Percentiles rank a stretch among this genome's conserved stretches.
Evolutionary conservation across 441 rosid species (phyloP).

Genomic region (Cnidoscolus chayamansa): DNA sequence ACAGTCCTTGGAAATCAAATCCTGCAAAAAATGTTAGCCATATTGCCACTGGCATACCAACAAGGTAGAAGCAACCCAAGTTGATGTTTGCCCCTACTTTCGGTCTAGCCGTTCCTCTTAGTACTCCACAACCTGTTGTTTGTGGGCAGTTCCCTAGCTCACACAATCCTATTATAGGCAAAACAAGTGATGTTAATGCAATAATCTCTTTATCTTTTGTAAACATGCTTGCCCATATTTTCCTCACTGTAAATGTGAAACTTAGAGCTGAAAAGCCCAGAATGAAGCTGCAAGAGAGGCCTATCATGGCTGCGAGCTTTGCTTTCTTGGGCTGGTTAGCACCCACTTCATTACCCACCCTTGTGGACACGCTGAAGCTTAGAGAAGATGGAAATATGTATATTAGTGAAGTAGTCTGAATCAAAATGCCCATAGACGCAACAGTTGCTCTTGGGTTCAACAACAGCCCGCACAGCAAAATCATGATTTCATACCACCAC

Average conservation of each 20-base stretch:
- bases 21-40: conserved; percentile 56
- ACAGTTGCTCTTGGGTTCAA: conserved; percentile 63
- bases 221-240: conserved; percentile 74
- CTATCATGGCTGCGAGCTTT: conserved; percentile 59
- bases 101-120: conserved; percentile 87
- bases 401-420: conserved; percentile 78
- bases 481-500: conserved; percentile 99
- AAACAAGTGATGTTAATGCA: conserved; percentile 51
- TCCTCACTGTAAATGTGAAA: conserved; percentile 53
- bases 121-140: conserved; percentile 82
- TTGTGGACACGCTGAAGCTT: conserved; percentile 80
- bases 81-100: conserved; percentile 75
- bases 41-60: conserved; percentile 81
- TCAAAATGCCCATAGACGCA: conserved; percentile 93
- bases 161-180: conserved; percentile 82
- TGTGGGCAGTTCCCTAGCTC: conserved; percentile 97
- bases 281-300: conserved; percentile 57
- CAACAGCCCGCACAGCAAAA: conserved; percentile 68
- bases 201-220: conserved; percentile 62
- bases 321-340: conserved; percentile 69
- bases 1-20: conserved; percentile 68
- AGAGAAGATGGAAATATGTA: conserved; percentile 92
- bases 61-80: conserved; percentile 72
- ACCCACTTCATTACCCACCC: conserved; percentile 85
- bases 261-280: conserved; percentile 59